Percentiles rank a stretch among this genome's conserved stretches.
phyloP scores from a whole-genome alignment of 208 protist species.

The Leishmania lainsoni region DNA sequence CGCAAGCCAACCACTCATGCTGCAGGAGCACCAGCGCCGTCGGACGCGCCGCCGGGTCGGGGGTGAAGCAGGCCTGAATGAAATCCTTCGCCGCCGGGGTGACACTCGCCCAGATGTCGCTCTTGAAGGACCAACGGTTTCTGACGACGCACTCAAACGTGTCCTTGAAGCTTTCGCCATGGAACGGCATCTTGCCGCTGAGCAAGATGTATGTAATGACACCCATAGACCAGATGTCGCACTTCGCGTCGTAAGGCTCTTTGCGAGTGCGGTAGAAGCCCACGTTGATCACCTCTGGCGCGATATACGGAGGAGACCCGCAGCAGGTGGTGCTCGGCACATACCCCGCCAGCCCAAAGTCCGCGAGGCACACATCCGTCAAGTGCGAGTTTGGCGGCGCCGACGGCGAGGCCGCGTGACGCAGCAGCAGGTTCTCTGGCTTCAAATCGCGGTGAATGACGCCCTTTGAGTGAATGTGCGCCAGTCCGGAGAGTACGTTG shows the following conservation, averaged over 20 bases:
- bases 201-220: conserved; percentile 86
- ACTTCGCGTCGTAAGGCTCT: conserved; percentile 73
- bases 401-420: conserved; percentile 81
- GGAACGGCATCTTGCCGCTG: conserved; percentile 79
- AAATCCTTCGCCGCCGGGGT: conserved; percentile 59
- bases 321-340: conserved; percentile 72
- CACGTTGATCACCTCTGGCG: conserved; percentile 78
- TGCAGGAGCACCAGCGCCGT: conserved; percentile 63
- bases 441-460: conserved; percentile 99
- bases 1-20: conserved; percentile 64
- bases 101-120: conserved; percentile 57
- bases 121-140: conserved; percentile 60
- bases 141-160: conserved; percentile 69
- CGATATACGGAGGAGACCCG: conserved; percentile 82
- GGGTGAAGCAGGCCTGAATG: conserved; percentile 63
- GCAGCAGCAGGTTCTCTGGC: conserved; percentile 99
- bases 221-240: conserved; percentile 87
- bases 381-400: conserved; percentile 43
- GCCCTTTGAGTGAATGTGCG: conserved; percentile 95
- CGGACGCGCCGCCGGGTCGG: conserved; percentile 64
- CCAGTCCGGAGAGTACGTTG: conserved; percentile 95
- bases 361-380: conserved; percentile 95
- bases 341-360: conserved; percentile 96
- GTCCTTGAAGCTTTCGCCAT: conserved; percentile 57
- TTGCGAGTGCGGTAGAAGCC: conserved; percentile 56